Evolutionary conservation across 1,284 basidiomycete species (phyloP), one percentile per base, ranked within the genome.

Genomic region (Cystobasidium slooffiae): DNA sequence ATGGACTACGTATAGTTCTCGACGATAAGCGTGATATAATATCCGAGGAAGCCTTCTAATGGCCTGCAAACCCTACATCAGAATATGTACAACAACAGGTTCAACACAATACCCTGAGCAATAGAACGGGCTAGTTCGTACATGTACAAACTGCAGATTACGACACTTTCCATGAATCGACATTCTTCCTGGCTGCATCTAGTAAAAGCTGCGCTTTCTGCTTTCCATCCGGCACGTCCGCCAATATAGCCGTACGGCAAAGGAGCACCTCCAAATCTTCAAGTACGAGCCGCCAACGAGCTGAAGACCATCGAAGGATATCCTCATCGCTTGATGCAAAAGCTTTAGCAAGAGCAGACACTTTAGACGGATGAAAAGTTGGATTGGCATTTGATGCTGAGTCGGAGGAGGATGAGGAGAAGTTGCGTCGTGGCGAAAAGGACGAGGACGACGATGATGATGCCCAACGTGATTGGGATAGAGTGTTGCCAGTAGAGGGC

Each of bases 1-100:
- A 82, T 20, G 82, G 85, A 3, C 80, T 88, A 52, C 80, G 81
- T 6, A 79, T 88, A 41, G 77, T 80, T 6, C 82, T 88, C 43
- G 85, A 86, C 75, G 81, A 85, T 69, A 77, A 81, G 14, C 82
- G 87, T 72, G 78, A 82, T n/a, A 81, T 86, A 0, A 58, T 79
- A 0, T 59, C 53, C 0, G 76, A 75, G 8, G 74, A 78, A 56
- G 22, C 18, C 5, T 80, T 81, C 51, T 80, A 63, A 72, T 47
- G 18, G 43, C 14, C 37, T 62, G n/a, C 20, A 31, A 12, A 24
- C 10, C n/a, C 14, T 55, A 4, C 14, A 31, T 5, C 31, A 31
- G 31, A 31, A 31, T 31, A 31, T 31, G 31, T 31, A 31, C 31
- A 31, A 31, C 31, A 31, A 31, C 31, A 31, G 2, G 5, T 31